Conservation (phyloP, 768 basidiomycete species). For the Cyclocybe aegerita region DNA sequence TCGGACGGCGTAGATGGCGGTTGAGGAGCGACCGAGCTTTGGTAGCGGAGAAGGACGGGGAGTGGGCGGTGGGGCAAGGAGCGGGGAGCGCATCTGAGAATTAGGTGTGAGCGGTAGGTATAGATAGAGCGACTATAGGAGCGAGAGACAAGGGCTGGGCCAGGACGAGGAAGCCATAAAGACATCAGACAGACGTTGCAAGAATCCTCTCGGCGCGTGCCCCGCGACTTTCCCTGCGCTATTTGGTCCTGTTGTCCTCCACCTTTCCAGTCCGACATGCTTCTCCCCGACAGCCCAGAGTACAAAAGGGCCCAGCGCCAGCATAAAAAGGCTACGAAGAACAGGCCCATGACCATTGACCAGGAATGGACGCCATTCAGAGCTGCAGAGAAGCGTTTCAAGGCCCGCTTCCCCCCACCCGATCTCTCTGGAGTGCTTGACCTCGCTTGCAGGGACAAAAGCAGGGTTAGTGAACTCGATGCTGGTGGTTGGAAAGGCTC, state of each 20-base stretch:
- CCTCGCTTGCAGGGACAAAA: conserved; percentile 46
- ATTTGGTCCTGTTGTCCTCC: conserved; percentile 31
- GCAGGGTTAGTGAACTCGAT: conserved; percentile 39
- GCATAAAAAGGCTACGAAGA: conserved; percentile 59
- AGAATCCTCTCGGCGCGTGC: neutral
- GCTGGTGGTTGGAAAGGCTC: conserved; percentile 49
- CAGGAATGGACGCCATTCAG: conserved; percentile 73
- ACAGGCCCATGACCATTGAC: conserved; percentile 44
- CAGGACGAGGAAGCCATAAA: conserved; percentile 69
- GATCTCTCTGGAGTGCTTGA: conserved; percentile 72
- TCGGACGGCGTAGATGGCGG: conserved; percentile 32
- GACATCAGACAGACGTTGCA: conserved; percentile 48
- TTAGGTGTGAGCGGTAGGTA: conserved; percentile 24
- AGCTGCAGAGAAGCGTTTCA: conserved; percentile 77
- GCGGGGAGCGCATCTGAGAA: conserved; percentile 18
- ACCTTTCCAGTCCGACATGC: conserved; percentile 26
- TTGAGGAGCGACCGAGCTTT: conserved; percentile 24
- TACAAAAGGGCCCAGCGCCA: conserved; percentile 62
- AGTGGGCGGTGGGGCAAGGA: conserved; percentile 14
- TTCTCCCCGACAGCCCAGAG: conserved; percentile 46
- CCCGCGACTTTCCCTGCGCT: conserved; percentile 9
- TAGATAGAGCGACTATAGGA: conserved; percentile 31
- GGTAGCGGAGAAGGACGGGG: conserved; percentile 26
- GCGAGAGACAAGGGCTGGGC: conserved; percentile 42
- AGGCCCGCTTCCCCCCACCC: conserved; percentile 75